Evolutionary conservation across 164 flowering plant genomes (phyloP).

Genomic region (Kingdonia uniflora): DNA sequence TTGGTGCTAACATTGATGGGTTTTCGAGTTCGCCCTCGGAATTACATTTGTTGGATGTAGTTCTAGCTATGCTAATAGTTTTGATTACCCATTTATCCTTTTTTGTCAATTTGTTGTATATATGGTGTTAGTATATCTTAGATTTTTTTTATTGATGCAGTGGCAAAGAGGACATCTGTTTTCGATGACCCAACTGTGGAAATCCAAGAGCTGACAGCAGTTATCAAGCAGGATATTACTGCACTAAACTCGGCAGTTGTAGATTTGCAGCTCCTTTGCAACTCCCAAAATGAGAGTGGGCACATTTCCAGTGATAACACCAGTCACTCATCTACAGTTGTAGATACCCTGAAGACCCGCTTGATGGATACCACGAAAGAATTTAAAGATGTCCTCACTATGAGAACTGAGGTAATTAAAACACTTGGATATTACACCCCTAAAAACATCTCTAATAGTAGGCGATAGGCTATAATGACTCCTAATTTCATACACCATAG

Average conservation of each 20-base stretch:
- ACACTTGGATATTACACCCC: neutral
- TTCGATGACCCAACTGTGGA: slow-evolving; percentile 94
- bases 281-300: slow-evolving; percentile 69
- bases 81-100: neutral
- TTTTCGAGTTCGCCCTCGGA: neutral
- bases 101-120: neutral
- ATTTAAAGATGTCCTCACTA: slow-evolving; percentile 96
- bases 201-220: slow-evolving; percentile 91
- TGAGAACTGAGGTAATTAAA: slow-evolving; percentile 80
- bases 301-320: slow-evolving; percentile 70
- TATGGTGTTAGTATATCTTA: too few species aligned
- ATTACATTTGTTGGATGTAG: too few species aligned
- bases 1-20: neutral
- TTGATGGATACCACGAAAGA: slow-evolving; percentile 92
- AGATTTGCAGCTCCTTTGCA: slow-evolving; percentile 78
- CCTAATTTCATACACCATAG: too few species aligned
- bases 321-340: slow-evolving; percentile 86
- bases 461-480: too few species aligned
- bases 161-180: slow-evolving; percentile 97
- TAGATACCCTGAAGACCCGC: slow-evolving; percentile 84
- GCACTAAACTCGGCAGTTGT: slow-evolving; percentile 88
- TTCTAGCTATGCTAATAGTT: too few species aligned
- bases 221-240: slow-evolving; percentile 95
- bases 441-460: too few species aligned
- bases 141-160: slow-evolving; percentile 30